Evolutionary conservation across 2,329 filamentous ascomycete species (phyloP).

Genomic region (Ascochyta lentis): DNA sequence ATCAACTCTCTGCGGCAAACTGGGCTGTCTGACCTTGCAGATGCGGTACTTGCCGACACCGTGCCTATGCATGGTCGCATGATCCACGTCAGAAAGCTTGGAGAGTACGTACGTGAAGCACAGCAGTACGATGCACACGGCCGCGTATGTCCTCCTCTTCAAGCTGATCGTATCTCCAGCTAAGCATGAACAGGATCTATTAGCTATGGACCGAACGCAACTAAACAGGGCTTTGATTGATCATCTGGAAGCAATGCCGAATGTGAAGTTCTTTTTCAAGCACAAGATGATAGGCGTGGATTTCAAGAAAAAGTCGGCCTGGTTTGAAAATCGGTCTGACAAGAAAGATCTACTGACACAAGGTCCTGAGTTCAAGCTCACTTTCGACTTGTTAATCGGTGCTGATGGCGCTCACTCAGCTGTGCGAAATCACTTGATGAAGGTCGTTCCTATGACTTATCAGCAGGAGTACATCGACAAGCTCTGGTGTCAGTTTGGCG

Average conservation of each 20-base stretch:
- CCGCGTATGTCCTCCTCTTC: conserved; percentile 64
- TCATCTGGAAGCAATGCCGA: conserved; percentile 80
- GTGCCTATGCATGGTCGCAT: conserved; percentile 96
- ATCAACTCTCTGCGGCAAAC: conserved; percentile 84
- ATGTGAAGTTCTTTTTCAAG: conserved; percentile 90
- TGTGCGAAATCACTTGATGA: conserved; percentile 93
- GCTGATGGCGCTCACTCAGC: conserved; percentile 95
- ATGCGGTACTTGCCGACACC: conserved; percentile 76
- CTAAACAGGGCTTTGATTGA: conserved; percentile 87
- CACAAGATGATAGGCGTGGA: conserved; percentile 93
- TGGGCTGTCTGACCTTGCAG: conserved; percentile 70
- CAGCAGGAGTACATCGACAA: conserved; percentile 95
- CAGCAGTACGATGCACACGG: conserved; percentile 92
- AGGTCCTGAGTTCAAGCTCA: conserved; percentile 73
- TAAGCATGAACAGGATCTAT: conserved; percentile 69
- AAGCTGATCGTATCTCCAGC: neutral
- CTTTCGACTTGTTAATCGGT: conserved; percentile 93
- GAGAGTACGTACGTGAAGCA: conserved; percentile 74
- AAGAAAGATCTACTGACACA: conserved; percentile 33
- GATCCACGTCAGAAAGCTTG: conserved; percentile 79
- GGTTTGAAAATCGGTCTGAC: conserved; percentile 71
- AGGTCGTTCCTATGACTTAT: conserved; percentile 88
- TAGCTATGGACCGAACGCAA: conserved; percentile 81
- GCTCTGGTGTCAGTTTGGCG: conserved; percentile 94
- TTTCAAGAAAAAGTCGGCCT: conserved; percentile 78